These are phyloP conservation scores for Alternaria conjuncta DNA, from an alignment of 2,329 filamentous ascomycete genomes.

Conservation along the genomic window DNA sequence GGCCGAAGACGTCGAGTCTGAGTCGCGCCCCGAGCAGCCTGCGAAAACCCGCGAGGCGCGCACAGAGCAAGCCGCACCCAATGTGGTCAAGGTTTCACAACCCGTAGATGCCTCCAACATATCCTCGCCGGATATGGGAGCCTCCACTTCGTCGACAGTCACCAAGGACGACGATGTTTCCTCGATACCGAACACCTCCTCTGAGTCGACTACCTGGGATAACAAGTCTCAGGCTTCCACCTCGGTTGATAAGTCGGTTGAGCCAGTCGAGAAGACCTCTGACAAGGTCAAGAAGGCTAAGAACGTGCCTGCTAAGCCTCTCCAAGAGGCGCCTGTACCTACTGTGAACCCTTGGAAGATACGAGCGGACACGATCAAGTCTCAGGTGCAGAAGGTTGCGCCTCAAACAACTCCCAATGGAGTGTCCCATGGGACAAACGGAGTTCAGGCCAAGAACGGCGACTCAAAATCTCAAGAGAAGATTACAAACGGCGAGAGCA, in stretches of 20 bases:
- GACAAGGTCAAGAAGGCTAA: conserved; percentile 59
- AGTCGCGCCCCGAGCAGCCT: conserved; percentile 34
- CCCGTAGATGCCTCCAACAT: conserved; percentile 32
- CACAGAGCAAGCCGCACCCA: conserved; percentile 24
- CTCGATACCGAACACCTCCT: conserved; percentile 67
- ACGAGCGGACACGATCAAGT: conserved; percentile 69
- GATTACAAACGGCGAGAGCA: conserved; percentile 21
- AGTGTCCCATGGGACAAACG: conserved; percentile 14
- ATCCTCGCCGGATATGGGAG: conserved; percentile 62
- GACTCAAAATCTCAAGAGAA: conserved; percentile 31
- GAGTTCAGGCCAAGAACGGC: conserved; percentile 30
- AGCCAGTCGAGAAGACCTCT: conserved; percentile 58
- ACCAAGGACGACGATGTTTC: conserved; percentile 67
- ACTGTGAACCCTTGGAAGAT: conserved; percentile 88
- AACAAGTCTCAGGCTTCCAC: conserved; percentile 68
- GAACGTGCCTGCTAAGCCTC: conserved; percentile 59
- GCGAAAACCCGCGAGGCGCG: conserved; percentile 29
- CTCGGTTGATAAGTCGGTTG: conserved; percentile 67
- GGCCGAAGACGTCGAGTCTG: conserved; percentile 57
- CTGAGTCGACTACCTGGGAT: conserved; percentile 72
- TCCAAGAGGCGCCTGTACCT: conserved; percentile 83
- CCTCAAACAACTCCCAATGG: conserved; percentile 45
- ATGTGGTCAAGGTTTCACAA: conserved; percentile 20
- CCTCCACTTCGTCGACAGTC: conserved; percentile 60
- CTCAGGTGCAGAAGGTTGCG: conserved; percentile 57